phyloP scores from a whole-genome alignment of 225 moss, liverwort and hornwort species.

The Bryum argenteum region DNA sequence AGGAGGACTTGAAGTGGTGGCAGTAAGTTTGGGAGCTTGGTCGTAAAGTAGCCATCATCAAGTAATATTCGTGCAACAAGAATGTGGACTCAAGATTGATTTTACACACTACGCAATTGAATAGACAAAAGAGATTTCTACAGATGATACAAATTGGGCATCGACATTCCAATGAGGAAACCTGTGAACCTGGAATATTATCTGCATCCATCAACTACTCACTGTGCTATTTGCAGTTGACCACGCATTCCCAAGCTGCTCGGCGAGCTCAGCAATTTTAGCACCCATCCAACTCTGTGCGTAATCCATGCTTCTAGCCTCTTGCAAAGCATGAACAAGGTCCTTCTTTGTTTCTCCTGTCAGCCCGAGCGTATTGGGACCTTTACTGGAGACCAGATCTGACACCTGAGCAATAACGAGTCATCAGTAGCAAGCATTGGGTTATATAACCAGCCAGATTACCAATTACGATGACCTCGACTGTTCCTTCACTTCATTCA shows the following conservation, averaged over 20 bases:
- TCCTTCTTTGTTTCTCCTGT: slow-evolving; percentile 57
- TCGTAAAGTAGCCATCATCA: not conserved
- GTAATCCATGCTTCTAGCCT: slow-evolving; percentile 63
- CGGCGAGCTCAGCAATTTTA: slow-evolving; percentile 52
- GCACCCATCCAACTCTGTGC: slow-evolving; percentile 67
- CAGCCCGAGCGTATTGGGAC: slow-evolving; percentile 56
- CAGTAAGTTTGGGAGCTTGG: too few species aligned
- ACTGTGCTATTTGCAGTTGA: slow-evolving; percentile 12
- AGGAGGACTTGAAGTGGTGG: too few species aligned
- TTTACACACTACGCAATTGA: not conserved
- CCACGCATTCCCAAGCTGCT: slow-evolving; percentile 63
- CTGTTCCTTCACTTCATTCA: not conserved
- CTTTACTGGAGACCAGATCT: slow-evolving; percentile 62
- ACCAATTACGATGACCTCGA: not conserved
- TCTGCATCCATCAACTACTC: slow-evolving; percentile 8
- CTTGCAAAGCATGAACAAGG: slow-evolving; percentile 66
- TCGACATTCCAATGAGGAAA: not conserved
- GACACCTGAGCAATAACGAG: slow-evolving; percentile 50
- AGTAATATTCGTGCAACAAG: not conserved
- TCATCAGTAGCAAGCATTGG: not conserved
- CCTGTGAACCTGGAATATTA: not conserved
- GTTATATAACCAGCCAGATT: not conserved
- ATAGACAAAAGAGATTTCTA: not conserved
- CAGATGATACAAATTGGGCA: not conserved
- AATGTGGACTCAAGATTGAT: not conserved